Percentiles rank a stretch among this genome's conserved stretches.
Evolutionary conservation across 768 basidiomycete genomes (phyloP).

Genomic region (Termitomyces sp.): DNA sequence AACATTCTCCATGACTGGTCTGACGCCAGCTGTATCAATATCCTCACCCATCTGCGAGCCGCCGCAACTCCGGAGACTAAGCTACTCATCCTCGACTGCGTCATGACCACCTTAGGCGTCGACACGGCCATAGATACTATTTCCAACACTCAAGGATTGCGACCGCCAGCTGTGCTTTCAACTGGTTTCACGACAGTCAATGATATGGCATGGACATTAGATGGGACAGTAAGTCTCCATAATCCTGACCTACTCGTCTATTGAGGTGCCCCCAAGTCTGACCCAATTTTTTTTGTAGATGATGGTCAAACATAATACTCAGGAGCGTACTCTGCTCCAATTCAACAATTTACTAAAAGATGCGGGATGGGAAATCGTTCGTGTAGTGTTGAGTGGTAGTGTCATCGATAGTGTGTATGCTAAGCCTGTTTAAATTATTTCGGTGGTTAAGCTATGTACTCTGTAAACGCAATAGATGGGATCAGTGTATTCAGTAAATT

Average conservation of each 20-base stretch:
- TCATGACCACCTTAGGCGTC: conserved; percentile 33
- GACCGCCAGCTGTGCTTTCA: background rate
- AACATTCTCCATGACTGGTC: conserved; percentile 67
- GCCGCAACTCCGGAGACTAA: conserved; percentile 32
- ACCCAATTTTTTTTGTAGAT: conserved; percentile 3
- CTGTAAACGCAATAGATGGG: too few species aligned
- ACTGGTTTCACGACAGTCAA: conserved; percentile 9
- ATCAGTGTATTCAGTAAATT: too few species aligned
- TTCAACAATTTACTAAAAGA: conserved; percentile 3
- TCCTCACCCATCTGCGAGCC: conserved; percentile 31
- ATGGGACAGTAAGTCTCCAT: conserved; percentile 2
- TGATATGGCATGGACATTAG: conserved; percentile 4
- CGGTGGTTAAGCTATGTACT: too few species aligned
- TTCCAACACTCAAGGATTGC: conserved; percentile 1
- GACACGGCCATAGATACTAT: conserved; percentile 16
- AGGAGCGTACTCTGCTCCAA: conserved; percentile 15
- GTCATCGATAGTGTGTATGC: conserved; percentile 10
- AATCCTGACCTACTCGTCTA: background rate
- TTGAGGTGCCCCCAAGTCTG: background rate
- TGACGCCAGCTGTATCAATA: conserved; percentile 33
- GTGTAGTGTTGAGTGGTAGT: conserved; percentile 6
- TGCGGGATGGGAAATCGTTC: conserved; percentile 9
- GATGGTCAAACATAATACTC: conserved; percentile 11
- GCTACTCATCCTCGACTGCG: conserved; percentile 37
- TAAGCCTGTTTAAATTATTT: conserved; percentile 4